phyloP scores from a whole-genome alignment of 768 basidiomycete genomes.

The Pleurotus eryngii region DNA sequence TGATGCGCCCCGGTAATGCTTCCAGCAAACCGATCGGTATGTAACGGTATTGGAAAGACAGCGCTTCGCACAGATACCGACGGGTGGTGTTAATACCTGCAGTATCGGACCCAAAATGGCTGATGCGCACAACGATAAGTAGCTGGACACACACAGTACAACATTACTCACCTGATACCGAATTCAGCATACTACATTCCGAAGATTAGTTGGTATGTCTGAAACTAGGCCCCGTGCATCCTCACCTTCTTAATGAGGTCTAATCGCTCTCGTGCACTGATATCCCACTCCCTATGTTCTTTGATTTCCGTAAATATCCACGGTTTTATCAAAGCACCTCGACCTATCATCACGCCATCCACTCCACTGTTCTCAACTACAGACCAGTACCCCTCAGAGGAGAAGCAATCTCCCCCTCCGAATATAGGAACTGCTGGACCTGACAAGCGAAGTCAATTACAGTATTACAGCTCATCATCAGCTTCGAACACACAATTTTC shows the following conservation, averaged over 20 bases:
- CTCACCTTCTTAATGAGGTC: slow-evolving; percentile 74
- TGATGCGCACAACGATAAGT: slow-evolving; percentile 19
- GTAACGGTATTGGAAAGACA: slow-evolving; percentile 97
- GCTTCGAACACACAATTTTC: slow-evolving; percentile 57
- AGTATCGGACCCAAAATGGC: slow-evolving; percentile 85
- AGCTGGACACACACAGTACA: background rate
- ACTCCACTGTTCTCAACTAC: slow-evolving; percentile 78
- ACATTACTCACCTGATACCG: slow-evolving; percentile 62
- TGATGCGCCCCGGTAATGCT: slow-evolving; percentile 72
- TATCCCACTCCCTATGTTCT: slow-evolving; percentile 92
- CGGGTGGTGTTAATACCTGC: slow-evolving; percentile 88
- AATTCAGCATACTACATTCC: slow-evolving; percentile 72
- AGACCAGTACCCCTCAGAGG: slow-evolving; percentile 77
- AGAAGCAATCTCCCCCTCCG: slow-evolving; percentile 95
- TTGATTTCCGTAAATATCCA: slow-evolving; percentile 97
- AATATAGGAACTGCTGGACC: slow-evolving; percentile 83
- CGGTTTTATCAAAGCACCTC: slow-evolving; percentile 94
- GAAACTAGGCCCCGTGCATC: background rate
- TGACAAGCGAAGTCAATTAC: slow-evolving; percentile 37
- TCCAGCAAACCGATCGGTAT: slow-evolving; percentile 93
- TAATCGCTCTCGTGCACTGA: slow-evolving; percentile 78
- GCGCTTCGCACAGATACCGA: slow-evolving; percentile 90
- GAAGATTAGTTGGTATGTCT: background rate
- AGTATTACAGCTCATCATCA: background rate
- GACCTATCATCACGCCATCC: slow-evolving; percentile 92